Evolutionary conservation across 306 rosid genomes (phyloP).

Genomic region (Castanea crenata): DNA sequence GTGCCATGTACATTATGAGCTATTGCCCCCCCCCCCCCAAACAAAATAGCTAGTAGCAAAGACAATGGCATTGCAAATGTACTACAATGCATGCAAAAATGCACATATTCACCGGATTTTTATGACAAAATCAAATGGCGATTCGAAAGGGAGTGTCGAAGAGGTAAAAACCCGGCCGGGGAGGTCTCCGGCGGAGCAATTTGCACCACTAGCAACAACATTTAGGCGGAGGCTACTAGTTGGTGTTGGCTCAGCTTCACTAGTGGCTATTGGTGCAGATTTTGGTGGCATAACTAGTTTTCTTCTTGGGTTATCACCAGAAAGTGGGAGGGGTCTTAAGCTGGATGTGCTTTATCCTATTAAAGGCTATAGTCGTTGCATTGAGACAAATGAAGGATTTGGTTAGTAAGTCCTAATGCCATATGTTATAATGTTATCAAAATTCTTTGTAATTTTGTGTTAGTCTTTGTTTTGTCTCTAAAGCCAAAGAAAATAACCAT

Average conservation of each 20-base stretch:
- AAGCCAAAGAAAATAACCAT: background rate
- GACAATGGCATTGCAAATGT: slow-evolving; percentile 37
- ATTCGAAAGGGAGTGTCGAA: slow-evolving; percentile 17
- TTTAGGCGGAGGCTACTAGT: slow-evolving; percentile 60
- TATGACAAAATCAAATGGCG: slow-evolving; percentile 28
- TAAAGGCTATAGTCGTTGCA: slow-evolving; percentile 67
- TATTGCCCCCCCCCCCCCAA: background rate
- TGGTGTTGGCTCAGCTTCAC: slow-evolving; percentile 76
- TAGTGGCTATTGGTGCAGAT: slow-evolving; percentile 82
- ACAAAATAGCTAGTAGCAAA: background rate
- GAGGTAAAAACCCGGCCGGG: slow-evolving; percentile 8
- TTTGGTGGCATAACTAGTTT: slow-evolving; percentile 74
- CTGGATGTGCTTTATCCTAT: slow-evolving; percentile 77
- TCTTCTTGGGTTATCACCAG: slow-evolving; percentile 67
- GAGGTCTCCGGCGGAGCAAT: slow-evolving; percentile 53
- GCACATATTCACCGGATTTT: slow-evolving; percentile 14
- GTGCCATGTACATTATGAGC: background rate
- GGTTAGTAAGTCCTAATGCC: slow-evolving; percentile 39
- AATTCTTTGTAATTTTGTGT: background rate
- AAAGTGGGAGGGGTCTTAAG: slow-evolving; percentile 57
- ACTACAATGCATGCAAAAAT: slow-evolving; percentile 34
- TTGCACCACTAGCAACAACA: slow-evolving; percentile 46
- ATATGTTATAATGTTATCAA: background rate
- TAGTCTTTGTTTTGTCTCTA: background rate
- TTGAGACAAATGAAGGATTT: slow-evolving; percentile 77